Evolutionary conservation across 345 rosid genomes (phyloP).

Genomic region (Citrus inodora): DNA sequence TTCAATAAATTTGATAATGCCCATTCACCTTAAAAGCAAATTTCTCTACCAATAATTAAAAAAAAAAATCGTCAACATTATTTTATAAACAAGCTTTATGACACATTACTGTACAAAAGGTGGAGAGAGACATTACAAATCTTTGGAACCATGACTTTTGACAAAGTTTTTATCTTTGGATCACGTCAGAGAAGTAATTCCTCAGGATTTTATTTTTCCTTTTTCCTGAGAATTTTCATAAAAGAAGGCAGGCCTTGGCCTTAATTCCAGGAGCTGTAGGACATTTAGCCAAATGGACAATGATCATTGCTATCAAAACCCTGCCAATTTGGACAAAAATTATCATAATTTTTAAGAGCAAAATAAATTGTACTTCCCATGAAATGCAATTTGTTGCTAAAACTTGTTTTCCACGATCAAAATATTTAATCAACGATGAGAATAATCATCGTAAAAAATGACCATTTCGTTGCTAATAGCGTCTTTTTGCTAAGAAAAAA

Average conservation of each 20-base stretch:
- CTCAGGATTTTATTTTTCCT: too few species aligned
- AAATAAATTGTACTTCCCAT: slow-evolving; percentile 61
- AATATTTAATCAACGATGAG: too few species aligned
- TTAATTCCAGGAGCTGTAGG: slow-evolving; percentile 50
- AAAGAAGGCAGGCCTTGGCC: slow-evolving; percentile 24
- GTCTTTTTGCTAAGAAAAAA: too few species aligned
- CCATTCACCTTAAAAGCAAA: neutral
- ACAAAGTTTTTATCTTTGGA: neutral
- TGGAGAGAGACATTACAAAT: neutral
- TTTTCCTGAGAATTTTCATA: too few species aligned
- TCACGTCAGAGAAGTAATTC: too few species aligned
- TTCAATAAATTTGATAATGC: neutral
- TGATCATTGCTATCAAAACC: slow-evolving; percentile 51
- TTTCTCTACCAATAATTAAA: neutral
- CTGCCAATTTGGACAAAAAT: slow-evolving; percentile 67
- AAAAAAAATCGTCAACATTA: neutral
- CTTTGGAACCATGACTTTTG: neutral
- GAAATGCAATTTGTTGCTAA: slow-evolving; percentile 32
- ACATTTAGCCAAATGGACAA: slow-evolving; percentile 49
- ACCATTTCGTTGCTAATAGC: too few species aligned
- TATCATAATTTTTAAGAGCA: slow-evolving; percentile 43
- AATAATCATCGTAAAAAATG: too few species aligned
- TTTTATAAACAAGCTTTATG: neutral
- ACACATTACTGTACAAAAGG: neutral
- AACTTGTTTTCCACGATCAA: too few species aligned